phyloP scores from a whole-genome alignment of 352 stramenopile genomes.

The Pythium biforme region DNA sequence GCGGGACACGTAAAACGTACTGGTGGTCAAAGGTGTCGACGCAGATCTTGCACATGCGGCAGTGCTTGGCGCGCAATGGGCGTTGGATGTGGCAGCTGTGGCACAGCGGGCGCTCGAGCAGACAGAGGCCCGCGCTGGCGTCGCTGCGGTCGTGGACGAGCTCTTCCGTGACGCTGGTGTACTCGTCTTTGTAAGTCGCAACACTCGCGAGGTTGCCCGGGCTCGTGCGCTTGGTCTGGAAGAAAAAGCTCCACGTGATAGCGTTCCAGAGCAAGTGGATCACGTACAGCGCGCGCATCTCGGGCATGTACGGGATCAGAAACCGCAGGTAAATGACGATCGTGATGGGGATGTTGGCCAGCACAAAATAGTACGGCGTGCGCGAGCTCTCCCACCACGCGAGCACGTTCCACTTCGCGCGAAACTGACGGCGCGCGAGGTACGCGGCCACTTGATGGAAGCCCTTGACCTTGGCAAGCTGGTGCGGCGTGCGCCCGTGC shows the following conservation, averaged over 20 bases:
- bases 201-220: constrained; percentile 50
- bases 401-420: constrained; percentile 59
- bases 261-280: constrained; percentile 60
- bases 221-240: constrained; percentile 51
- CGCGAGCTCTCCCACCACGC: constrained; percentile 60
- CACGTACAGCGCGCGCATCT: constrained; percentile 55
- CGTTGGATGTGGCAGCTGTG: constrained; percentile 83
- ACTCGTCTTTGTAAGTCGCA: constrained; percentile 39
- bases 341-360: constrained; percentile 46
- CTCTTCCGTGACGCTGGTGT: constrained; percentile 57
- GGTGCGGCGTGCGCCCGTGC: constrained; percentile 53
- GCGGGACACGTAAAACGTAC: constrained; percentile 41
- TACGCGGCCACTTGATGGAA: constrained; percentile 57
- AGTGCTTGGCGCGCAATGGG: constrained; percentile 80
- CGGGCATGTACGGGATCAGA: constrained; percentile 57
- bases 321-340: constrained; percentile 46
- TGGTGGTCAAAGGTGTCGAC: constrained; percentile 98
- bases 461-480: constrained; percentile 61
- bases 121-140: constrained; percentile 1
- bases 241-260: constrained; percentile 67
- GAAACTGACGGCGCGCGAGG: constrained; percentile 40
- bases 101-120: constrained; percentile 72
- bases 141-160: constrained; percentile 31
- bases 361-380: constrained; percentile 66
- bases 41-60: constrained; percentile 91